phyloP scores from a whole-genome alignment of 495 filamentous ascomycete genomes.

The Penicillium argentinense region DNA sequence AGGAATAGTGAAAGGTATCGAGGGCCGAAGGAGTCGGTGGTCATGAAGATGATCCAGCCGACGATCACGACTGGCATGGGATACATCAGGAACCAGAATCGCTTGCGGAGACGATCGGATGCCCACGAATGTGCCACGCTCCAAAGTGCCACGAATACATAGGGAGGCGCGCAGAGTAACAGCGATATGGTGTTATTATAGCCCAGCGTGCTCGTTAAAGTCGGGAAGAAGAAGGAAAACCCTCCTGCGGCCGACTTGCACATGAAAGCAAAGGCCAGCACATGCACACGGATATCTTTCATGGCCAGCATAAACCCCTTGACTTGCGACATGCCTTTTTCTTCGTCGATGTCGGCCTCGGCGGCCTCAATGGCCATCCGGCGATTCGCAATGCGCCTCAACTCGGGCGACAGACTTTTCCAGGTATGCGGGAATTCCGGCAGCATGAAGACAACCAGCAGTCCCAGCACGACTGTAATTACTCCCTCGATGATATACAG shows the following conservation, averaged over 20 bases:
- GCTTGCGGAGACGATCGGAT: conserved; percentile 41
- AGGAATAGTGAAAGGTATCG: conserved; percentile 51
- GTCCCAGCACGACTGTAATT: conserved; percentile 37
- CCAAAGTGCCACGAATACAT: conserved; percentile 51
- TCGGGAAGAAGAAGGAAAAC: conserved; percentile 53
- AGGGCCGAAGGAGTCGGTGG: conserved; percentile 40
- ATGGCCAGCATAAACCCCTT: conserved; percentile 47
- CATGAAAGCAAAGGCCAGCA: conserved; percentile 47
- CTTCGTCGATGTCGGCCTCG: conserved; percentile 48
- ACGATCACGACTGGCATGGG: conserved; percentile 44
- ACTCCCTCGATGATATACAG: conserved; percentile 46
- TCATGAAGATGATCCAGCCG: conserved; percentile 51
- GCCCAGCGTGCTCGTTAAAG: conserved; percentile 43
- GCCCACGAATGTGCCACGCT: conserved; percentile 38
- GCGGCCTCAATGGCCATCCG: conserved; percentile 43
- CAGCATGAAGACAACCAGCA: conserved; percentile 35
- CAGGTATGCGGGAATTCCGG: conserved; percentile 47
- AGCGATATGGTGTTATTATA: conserved; percentile 41
- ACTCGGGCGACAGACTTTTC: conserved; percentile 38
- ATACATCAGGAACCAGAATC: conserved; percentile 50
- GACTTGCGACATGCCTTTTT: conserved; percentile 41
- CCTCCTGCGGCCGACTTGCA: conserved; percentile 43
- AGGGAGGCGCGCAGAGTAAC: conserved; percentile 49
- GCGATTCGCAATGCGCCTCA: conserved; percentile 46
- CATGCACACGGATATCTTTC: conserved; percentile 45